Percentiles rank a stretch among this genome's conserved stretches.
Conservation (phyloP, 805 yeast genomes). For the Starmerella powellii region DNA sequence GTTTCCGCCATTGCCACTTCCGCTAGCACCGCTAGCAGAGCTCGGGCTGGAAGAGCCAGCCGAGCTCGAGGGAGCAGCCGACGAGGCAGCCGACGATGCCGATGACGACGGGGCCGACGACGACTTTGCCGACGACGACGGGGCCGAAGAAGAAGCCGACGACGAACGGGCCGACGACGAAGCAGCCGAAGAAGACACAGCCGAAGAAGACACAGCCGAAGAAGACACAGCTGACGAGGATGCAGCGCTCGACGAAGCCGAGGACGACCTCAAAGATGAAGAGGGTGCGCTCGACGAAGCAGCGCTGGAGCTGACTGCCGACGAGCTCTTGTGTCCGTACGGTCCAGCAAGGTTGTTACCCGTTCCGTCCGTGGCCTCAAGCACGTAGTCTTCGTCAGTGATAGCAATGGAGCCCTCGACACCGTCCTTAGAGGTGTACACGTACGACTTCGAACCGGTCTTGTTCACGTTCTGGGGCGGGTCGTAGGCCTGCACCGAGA, state of each 20-base stretch:
- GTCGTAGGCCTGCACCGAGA: conserved; percentile 57
- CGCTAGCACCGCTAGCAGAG: too few relatives aligned
- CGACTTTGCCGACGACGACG: neutral
- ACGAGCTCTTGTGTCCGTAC: conserved; percentile 13
- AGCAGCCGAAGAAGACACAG: conserved; percentile 9
- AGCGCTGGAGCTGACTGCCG: conserved; percentile 8
- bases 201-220: conserved; percentile 15
- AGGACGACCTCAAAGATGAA: conserved; percentile 6
- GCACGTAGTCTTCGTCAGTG: conserved; percentile 48
- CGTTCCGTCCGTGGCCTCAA: conserved; percentile 49
- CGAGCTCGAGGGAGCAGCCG: conserved; percentile 4
- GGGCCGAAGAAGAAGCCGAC: conserved; percentile 1
- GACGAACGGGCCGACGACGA: conserved; percentile 14
- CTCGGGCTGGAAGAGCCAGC: conserved; percentile 3
- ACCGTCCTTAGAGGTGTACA: conserved; percentile 40
- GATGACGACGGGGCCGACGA: too few relatives aligned
- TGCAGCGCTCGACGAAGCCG: conserved; percentile 12
- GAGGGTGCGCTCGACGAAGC: conserved; percentile 13
- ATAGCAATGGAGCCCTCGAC: conserved; percentile 41
- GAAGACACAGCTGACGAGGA: conserved; percentile 9
- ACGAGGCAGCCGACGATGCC: conserved; percentile 1
- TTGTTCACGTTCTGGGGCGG: conserved; percentile 46
- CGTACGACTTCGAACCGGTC: conserved; percentile 41
- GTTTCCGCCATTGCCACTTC: too few relatives aligned
- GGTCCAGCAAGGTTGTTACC: conserved; percentile 42